phyloP scores from a whole-genome alignment of 208 protist species.

The Acanthamoeba healyi region DNA sequence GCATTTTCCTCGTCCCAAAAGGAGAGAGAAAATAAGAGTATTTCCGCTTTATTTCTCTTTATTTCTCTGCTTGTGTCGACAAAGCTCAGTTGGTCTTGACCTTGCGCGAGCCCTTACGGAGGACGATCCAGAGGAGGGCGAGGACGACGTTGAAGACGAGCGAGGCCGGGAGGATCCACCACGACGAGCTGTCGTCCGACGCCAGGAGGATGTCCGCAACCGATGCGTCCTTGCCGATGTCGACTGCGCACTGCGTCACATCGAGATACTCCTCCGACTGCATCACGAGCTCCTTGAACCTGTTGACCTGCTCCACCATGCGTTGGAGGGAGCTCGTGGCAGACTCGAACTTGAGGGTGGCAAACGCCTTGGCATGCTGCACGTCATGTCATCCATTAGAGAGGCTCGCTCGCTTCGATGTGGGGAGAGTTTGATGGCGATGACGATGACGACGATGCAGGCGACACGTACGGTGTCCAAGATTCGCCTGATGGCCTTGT shows the following conservation, averaged over 20 bases:
- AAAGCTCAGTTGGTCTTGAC: slow-evolving; percentile 47
- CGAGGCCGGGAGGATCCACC: slow-evolving; percentile 38
- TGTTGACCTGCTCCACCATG: neutral
- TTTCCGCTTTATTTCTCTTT: neutral
- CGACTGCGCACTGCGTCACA: neutral
- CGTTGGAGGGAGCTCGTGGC: neutral
- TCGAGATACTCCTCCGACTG: slow-evolving; percentile 25
- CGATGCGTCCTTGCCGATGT: neutral
- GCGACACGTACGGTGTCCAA: neutral
- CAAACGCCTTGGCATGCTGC: neutral
- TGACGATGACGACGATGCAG: no score
- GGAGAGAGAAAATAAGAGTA: no score
- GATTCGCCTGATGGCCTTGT: neutral
- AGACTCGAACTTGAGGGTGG: neutral
- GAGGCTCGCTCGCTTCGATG: no score
- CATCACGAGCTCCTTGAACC: neutral
- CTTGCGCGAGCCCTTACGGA: slow-evolving; percentile 8
- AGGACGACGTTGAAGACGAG: neutral
- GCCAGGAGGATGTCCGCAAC: neutral
- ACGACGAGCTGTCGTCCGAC: slow-evolving; percentile 4
- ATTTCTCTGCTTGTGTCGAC: neutral
- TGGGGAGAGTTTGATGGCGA: no score
- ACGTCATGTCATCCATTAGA: no score
- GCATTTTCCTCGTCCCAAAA: no score
- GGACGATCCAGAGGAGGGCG: neutral